Evolutionary conservation across 805 yeast species (phyloP), one percentile per base, ranked within the genome.

Genomic region (Candida taoyuanica): DNA sequence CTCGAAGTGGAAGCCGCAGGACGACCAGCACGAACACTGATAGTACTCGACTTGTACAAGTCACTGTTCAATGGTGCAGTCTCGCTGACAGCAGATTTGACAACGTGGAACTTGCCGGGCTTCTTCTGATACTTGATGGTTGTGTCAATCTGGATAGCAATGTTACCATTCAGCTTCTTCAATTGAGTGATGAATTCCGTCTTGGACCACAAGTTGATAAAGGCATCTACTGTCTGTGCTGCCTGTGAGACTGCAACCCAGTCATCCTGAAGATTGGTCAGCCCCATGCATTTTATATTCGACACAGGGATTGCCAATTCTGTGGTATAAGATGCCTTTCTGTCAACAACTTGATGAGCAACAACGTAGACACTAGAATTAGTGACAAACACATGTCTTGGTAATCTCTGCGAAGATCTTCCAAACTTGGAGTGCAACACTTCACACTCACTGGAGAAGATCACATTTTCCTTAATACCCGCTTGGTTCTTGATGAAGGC

Each of bases 41-140:
- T 89, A 0, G 85, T 77, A 46, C 95, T 85, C 4, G 96, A 86
- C 65, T 93, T 93, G 68, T 93, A 93, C 9, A 65, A 43, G 59
- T 93, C 98, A 30, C 84, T 70, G 47, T 74, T 58, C 9, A 51
- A 53, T 9, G 95, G 94, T 20, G 83, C 81, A n/a, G 75, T 56
- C 11, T 68, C 70, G 33, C 81, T 82, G 29, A 71, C 59, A 36
- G 71, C 76, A 54, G 83, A 76, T 59, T 85, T 88, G 49, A 93
- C 83, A 7, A 73, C 59, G 44, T 88, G 93, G 18, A 69, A 55
- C 59, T 76, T 81, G 3, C 95, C 95, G 1, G 96, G 87, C 59
- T 93, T 93, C 72, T 91, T 93, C 63, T 82, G 85, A 62, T 93
- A 93, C 44, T 76, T 74, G 41, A 93, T 74, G 0, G 84, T 73